A percentile compares a stretch with the other conserved stretches of the same genome.
Conservation (phyloP, 2,329 filamentous ascomycete genomes). For the Apiospora koreana region DNA sequence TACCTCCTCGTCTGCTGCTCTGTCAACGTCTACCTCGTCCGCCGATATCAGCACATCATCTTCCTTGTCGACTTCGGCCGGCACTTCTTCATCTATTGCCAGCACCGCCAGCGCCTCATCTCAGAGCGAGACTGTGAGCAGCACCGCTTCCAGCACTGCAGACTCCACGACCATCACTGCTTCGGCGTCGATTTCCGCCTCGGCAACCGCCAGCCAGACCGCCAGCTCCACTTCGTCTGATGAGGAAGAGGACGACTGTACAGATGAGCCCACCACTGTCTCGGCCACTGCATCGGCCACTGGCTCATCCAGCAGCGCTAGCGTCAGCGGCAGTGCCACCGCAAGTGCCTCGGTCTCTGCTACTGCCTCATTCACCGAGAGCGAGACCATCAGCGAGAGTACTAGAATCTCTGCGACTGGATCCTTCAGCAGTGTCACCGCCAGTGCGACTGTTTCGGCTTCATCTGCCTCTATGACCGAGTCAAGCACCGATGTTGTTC, state of each 20-base stretch:
- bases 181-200: not conserved
- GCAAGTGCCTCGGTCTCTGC: not conserved
- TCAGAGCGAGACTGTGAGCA: not conserved
- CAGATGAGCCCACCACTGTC: conserved; percentile 13
- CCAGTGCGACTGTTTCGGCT: not conserved
- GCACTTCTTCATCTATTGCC: not conserved
- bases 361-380: conserved; percentile 8
- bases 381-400: no score
- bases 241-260: conserved; percentile 12
- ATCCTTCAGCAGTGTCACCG: conserved; percentile 5
- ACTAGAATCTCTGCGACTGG: conserved; percentile 1
- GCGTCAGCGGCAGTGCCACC: conserved; percentile 9
- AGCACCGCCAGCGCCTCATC: conserved; percentile 8
- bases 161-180: not conserved
- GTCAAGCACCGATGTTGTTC: no score
- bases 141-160: not conserved
- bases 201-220: not conserved
- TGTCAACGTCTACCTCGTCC: not conserved
- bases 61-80: not conserved
- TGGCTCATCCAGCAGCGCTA: no score
- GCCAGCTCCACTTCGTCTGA: not conserved
- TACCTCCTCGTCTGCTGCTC: not conserved
- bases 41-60: not conserved
- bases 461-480: conserved; percentile 7
- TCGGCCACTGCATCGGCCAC: conserved; percentile 12